These are phyloP conservation scores for Tolypocladium tropicale DNA, from an alignment of 2,329 filamentous ascomycete species.

Conservation along the genomic window DNA sequence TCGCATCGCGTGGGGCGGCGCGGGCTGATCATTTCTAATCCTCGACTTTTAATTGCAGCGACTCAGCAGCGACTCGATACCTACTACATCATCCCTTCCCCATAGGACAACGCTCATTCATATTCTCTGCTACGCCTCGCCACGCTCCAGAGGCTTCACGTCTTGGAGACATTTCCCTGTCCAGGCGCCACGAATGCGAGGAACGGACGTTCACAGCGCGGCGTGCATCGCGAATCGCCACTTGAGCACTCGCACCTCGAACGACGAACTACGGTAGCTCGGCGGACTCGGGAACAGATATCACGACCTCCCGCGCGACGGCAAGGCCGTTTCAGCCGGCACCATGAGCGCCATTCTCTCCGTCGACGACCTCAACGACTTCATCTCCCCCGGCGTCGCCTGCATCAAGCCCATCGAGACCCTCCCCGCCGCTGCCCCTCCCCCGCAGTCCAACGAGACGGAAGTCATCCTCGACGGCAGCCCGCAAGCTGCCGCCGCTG, in stretches of 20 bases:
- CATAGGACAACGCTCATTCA: neutral
- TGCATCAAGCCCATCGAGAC: slow-evolving; percentile 98
- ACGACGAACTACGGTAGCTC: neutral
- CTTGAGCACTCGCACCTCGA: neutral
- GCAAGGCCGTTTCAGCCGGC: slow-evolving; percentile 2
- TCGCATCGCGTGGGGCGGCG: slow-evolving; percentile 1
- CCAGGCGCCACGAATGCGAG: neutral
- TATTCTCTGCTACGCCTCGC: neutral
- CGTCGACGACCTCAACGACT: slow-evolving; percentile 94
- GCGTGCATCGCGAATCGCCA: neutral
- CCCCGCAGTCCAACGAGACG: slow-evolving; percentile 39
- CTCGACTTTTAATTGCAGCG: slow-evolving; percentile 20
- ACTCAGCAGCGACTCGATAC: slow-evolving; percentile 1
- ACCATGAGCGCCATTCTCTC: slow-evolving; percentile 96
- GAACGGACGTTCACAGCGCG: neutral
- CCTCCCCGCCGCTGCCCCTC: slow-evolving; percentile 51
- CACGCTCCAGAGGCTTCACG: neutral
- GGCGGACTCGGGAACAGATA: neutral
- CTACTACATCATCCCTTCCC: neutral
- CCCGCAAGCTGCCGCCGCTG: slow-evolving; percentile 38
- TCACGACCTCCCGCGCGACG: neutral
- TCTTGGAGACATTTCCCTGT: neutral
- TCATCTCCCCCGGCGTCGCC: slow-evolving; percentile 93
- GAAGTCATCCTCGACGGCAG: slow-evolving; percentile 94
- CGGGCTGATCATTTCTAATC: slow-evolving; percentile 20